These are phyloP conservation scores for Alternaria sp. DNA, from an alignment of 2,329 filamentous ascomycete species.

Conservation along the genomic window DNA sequence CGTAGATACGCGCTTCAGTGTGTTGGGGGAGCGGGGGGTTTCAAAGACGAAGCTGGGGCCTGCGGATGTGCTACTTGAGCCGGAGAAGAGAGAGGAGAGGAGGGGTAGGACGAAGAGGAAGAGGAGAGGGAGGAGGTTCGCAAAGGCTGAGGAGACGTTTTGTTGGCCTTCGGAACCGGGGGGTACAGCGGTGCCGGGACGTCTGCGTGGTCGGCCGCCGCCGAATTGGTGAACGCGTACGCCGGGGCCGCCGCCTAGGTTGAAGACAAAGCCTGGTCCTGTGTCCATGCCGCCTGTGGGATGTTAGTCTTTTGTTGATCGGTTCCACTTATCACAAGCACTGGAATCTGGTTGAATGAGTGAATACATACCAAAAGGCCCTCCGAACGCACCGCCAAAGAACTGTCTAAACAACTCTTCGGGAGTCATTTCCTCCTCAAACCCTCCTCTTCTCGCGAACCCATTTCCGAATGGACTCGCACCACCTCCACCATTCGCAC, in stretches of 20 bases:
- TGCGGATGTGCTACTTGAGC: constrained; percentile 53
- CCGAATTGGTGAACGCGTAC: constrained; percentile 96
- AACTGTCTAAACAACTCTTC: constrained; percentile 98
- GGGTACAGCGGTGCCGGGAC: constrained; percentile 69
- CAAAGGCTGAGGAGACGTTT: constrained; percentile 63
- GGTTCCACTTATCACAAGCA: not conserved
- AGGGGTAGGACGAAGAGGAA: constrained; percentile 83
- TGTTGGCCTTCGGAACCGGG: constrained; percentile 59
- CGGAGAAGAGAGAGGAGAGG: constrained; percentile 77
- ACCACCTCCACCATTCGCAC: constrained; percentile 48
- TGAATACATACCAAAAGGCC: constrained; percentile 67
- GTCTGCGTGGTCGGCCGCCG: constrained; percentile 75
- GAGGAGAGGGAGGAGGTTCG: constrained; percentile 85
- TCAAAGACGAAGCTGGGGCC: constrained; percentile 82
- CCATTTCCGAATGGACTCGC: constrained; percentile 68
- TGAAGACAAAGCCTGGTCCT: constrained; percentile 92
- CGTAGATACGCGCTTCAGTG: constrained; percentile 74
- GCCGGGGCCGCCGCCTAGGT: constrained; percentile 88
- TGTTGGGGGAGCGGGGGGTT: constrained; percentile 72
- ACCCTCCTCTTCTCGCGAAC: constrained; percentile 70
- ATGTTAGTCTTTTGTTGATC: constrained; percentile 4
- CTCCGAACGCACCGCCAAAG: constrained; percentile 80
- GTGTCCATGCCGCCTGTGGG: constrained; percentile 70
- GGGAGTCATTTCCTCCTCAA: constrained; percentile 90
- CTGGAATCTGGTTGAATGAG: not conserved